phyloP scores from a whole-genome alignment of 257 asterid species.

The Fraxinus americana region DNA sequence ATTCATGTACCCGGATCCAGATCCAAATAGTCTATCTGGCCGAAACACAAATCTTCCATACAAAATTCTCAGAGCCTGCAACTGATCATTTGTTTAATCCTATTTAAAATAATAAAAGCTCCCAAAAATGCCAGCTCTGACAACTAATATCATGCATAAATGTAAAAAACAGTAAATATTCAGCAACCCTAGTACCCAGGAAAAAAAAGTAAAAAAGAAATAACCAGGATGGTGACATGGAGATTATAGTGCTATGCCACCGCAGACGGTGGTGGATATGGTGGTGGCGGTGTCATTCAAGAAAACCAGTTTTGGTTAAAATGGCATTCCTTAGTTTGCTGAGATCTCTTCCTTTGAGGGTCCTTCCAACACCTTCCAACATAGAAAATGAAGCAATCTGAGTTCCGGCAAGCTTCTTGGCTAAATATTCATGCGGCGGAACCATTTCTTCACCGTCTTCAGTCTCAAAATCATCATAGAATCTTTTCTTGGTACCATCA shows the following conservation, averaged over 20 bases:
- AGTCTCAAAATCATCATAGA: not conserved
- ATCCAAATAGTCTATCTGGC: not conserved
- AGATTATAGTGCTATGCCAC: not conserved
- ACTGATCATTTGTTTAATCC: not conserved
- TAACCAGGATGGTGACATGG: not conserved
- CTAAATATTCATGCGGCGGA: constrained; percentile 46
- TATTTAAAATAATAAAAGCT: not conserved
- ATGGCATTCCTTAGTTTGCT: constrained; percentile 44
- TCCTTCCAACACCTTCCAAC: constrained; percentile 60
- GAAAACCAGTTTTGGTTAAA: constrained; percentile 48
- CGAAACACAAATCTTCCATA: constrained; percentile 4
- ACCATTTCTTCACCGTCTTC: constrained; percentile 29
- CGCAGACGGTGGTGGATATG: not conserved
- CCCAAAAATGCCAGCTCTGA: constrained; percentile 9
- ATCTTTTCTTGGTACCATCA: not conserved
- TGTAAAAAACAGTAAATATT: not conserved
- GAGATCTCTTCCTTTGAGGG: constrained; percentile 57
- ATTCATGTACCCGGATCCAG: not conserved
- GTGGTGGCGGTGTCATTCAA: constrained; percentile 27
- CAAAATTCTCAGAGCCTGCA: constrained; percentile 6
- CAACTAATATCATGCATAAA: constrained; percentile 4
- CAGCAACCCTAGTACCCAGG: not conserved
- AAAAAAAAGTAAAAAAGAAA: not conserved
- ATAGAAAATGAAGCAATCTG: constrained; percentile 45
- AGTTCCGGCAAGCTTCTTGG: constrained; percentile 28